phyloP scores from a whole-genome alignment of 805 yeast species.

The Naumovozyma baii region DNA sequence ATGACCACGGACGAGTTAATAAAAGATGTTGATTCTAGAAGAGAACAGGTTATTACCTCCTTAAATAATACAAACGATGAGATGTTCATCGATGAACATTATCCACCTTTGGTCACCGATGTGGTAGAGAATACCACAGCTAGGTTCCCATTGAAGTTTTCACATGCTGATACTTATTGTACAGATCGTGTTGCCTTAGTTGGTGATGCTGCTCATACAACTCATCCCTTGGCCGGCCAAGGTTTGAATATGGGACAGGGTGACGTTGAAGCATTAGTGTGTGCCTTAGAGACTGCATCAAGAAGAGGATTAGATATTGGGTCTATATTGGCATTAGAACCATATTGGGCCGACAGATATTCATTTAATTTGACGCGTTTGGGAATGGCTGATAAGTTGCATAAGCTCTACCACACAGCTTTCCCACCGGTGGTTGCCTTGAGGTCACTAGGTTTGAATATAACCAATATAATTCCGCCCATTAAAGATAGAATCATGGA shows the following conservation, averaged over 20 bases:
- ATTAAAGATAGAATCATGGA: constrained; percentile 63
- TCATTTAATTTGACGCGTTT: constrained; percentile 69
- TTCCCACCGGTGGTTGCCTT: constrained; percentile 62
- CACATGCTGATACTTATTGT: constrained; percentile 85
- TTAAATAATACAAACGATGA: constrained; percentile 22
- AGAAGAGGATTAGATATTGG: constrained; percentile 86
- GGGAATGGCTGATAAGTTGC: constrained; percentile 86
- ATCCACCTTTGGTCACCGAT: constrained; percentile 56
- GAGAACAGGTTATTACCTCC: constrained; percentile 23
- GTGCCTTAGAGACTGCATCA: constrained; percentile 59
- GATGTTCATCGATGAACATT: constrained; percentile 45
- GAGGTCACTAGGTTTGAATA: constrained; percentile 66
- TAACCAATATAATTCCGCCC: constrained; percentile 52
- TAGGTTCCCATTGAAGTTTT: constrained; percentile 75
- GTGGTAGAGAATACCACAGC: constrained; percentile 65
- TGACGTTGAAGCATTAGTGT: constrained; percentile 67
- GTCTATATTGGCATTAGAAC: constrained; percentile 66
- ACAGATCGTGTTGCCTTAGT: constrained; percentile 81
- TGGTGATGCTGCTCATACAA: constrained; percentile 97
- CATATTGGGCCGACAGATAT: constrained; percentile 76
- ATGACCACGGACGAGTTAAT: constrained; percentile 40
- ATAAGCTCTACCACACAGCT: constrained; percentile 73
- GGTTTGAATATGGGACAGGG: constrained; percentile 97
- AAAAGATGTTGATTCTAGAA: constrained; percentile 69
- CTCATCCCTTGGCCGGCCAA: constrained; percentile 96